Evolutionary conservation across 179 eudicot species (phyloP).

Genomic region (Spinacia oleracea): DNA sequence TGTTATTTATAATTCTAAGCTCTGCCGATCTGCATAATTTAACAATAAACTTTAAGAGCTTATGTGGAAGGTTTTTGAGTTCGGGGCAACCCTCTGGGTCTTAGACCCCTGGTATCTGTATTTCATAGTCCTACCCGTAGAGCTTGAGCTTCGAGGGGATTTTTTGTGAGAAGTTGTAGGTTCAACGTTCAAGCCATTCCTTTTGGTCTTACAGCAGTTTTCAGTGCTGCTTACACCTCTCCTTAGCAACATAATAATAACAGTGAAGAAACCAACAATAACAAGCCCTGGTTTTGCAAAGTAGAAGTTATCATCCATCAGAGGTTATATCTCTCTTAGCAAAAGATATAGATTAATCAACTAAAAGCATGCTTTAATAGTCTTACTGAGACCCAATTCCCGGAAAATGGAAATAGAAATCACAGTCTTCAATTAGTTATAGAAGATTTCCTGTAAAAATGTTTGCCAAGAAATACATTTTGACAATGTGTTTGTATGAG

Average conservation of each 20-base stretch:
- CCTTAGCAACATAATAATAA: no score
- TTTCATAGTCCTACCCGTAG: not conserved
- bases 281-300: no score
- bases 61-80: not conserved
- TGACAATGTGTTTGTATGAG: not conserved
- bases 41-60: not conserved
- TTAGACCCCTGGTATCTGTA: not conserved
- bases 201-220: not conserved
- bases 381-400: not conserved
- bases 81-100: not conserved
- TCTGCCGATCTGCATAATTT: not conserved
- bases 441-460: not conserved
- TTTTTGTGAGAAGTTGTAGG: not conserved
- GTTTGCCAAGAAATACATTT: not conserved
- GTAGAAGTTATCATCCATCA: no score
- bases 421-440: not conserved
- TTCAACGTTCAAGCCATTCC: not conserved
- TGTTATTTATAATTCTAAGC: not conserved
- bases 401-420: not conserved
- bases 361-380: not conserved
- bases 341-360: no score
- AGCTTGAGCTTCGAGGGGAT: not conserved
- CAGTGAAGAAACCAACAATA: no score
- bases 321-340: not conserved
- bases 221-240: no score